Conservation (phyloP, 768 basidiomycete genomes). For the Jaapia argillacea region DNA sequence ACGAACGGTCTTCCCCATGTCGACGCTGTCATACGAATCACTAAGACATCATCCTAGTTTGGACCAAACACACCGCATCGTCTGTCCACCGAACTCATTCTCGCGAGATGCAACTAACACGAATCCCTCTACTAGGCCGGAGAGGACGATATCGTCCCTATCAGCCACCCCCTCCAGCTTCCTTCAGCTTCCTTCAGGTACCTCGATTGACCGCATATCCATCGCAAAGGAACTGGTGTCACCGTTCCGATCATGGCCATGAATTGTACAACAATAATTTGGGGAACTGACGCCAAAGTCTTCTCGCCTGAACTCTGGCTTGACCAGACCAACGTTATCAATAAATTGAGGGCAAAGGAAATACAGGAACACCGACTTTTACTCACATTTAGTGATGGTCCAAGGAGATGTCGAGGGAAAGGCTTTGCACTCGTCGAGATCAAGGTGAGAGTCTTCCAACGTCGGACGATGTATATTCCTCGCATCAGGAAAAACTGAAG, state of each 20-base stretch:
- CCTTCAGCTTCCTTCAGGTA: not conserved
- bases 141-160: not conserved
- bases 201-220: not conserved
- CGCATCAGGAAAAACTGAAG: too few species aligned
- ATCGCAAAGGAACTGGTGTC: not conserved
- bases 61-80: too few species aligned
- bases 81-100: not conserved
- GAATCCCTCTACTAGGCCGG: not conserved
- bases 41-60: too few species aligned
- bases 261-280: not conserved
- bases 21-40: too few species aligned
- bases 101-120: not conserved
- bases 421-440: constrained; percentile 2
- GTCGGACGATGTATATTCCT: too few species aligned
- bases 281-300: constrained; percentile 7
- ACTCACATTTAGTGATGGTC: constrained; percentile 3
- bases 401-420: constrained; percentile 2
- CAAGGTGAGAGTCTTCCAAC: constrained; percentile 2
- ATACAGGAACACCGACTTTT: not conserved
- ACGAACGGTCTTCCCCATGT: too few species aligned
- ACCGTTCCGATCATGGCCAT: not conserved
- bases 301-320: constrained; percentile 6
- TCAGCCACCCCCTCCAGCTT: not conserved
- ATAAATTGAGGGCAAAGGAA: too few species aligned
- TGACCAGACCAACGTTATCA: too few species aligned